Evolutionary conservation across 1,284 basidiomycete species (phyloP).

Genomic region (Ustilago cynodontis): DNA sequence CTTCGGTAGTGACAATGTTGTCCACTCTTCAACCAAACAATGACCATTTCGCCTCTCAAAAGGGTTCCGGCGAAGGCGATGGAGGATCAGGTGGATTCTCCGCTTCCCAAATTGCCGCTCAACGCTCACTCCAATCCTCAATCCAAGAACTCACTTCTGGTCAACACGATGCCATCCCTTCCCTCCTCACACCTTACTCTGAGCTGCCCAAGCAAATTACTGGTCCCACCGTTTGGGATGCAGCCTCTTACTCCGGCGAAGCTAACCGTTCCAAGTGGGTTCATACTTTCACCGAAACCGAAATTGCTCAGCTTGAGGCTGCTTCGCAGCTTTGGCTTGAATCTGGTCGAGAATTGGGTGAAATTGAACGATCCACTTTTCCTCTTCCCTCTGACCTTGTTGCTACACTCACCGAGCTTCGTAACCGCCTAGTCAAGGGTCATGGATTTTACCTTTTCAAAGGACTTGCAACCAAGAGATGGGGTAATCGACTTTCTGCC

Average conservation of each 20-base stretch:
- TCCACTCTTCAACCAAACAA: slow-evolving; percentile 34
- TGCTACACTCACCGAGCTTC: slow-evolving; percentile 41
- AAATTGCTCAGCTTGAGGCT: slow-evolving; percentile 56
- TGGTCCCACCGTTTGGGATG: slow-evolving; percentile 63
- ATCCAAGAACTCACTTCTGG: slow-evolving; percentile 62
- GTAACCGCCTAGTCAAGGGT: slow-evolving; percentile 52
- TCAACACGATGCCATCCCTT: slow-evolving; percentile 58
- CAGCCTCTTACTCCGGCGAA: slow-evolving; percentile 63
- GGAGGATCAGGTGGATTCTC: slow-evolving; percentile 46
- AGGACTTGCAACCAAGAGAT: slow-evolving; percentile 70
- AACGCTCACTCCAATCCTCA: slow-evolving; percentile 54
- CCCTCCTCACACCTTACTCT: slow-evolving; percentile 63
- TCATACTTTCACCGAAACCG: slow-evolving; percentile 47
- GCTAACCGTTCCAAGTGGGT: slow-evolving; percentile 56
- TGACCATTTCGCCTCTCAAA: slow-evolving; percentile 20
- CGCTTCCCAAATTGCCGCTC: slow-evolving; percentile 48
- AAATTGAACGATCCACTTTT: slow-evolving; percentile 64
- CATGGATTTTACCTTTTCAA: slow-evolving; percentile 72
- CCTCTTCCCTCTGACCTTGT: slow-evolving; percentile 54
- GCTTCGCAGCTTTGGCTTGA: slow-evolving; percentile 54
- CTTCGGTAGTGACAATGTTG: slow-evolving; percentile 21
- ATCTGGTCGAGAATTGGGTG: slow-evolving; percentile 55
- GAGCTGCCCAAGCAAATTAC: slow-evolving; percentile 69
- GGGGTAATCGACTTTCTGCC: slow-evolving; percentile 69
- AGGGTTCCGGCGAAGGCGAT: slow-evolving; percentile 17